Percentiles rank a stretch among this genome's conserved stretches.
Evolutionary conservation across 306 rosid species (phyloP).

Genomic region (Dryas octopetala): DNA sequence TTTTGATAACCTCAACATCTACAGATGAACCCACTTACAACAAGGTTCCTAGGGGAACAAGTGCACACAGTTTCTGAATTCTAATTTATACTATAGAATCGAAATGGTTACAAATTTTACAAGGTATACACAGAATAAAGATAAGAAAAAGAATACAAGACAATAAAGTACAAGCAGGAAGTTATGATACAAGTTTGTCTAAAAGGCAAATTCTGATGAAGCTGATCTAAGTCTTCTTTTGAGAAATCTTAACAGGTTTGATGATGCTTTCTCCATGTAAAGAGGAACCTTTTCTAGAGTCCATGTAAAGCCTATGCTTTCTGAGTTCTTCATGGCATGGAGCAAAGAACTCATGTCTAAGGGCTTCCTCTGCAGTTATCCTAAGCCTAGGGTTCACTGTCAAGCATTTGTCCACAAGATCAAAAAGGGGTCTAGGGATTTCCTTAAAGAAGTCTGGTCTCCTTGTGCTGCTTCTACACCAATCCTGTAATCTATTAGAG

Average conservation of each 20-base stretch:
- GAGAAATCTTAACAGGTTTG: slow-evolving; percentile 13
- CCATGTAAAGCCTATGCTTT: slow-evolving; percentile 41
- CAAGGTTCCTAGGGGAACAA: no score
- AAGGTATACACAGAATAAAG: not conserved
- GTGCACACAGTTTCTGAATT: no score
- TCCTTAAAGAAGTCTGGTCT: slow-evolving; percentile 52
- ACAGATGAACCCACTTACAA: not conserved
- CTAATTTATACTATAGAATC: no score
- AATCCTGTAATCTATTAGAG: slow-evolving; percentile 42
- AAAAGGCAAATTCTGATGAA: not conserved
- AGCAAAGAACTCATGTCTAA: slow-evolving; percentile 60
- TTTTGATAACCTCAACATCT: no score
- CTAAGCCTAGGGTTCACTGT: slow-evolving; percentile 65
- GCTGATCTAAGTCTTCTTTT: slow-evolving; percentile 7
- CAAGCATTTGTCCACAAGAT: slow-evolving; percentile 64
- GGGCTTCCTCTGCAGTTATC: slow-evolving; percentile 59
- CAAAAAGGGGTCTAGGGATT: slow-evolving; percentile 50
- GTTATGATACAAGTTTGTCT: not conserved
- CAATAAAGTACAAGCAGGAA: not conserved
- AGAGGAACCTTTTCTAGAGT: slow-evolving; percentile 10
- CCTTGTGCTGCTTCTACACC: slow-evolving; percentile 56
- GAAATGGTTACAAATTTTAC: not conserved
- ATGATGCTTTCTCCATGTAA: slow-evolving; percentile 16
- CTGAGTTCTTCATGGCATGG: slow-evolving; percentile 38
- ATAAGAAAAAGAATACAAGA: no score